phyloP scores from a whole-genome alignment of 176 grass and related monocot genomes.

The Rhynchospora pubera region DNA sequence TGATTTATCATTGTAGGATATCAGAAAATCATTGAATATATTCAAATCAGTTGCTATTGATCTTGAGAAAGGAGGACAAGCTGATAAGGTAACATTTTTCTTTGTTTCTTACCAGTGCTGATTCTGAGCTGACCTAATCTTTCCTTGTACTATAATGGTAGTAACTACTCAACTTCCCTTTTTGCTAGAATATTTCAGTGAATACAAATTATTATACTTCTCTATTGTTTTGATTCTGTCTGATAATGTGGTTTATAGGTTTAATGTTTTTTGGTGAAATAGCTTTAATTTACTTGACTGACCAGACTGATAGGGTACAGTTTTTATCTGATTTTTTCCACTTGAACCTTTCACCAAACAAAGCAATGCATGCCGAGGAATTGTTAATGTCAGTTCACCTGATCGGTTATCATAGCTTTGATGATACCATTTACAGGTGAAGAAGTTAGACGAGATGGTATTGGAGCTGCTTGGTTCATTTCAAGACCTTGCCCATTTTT shows the following conservation, averaged over 20 bases:
- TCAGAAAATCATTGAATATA: slow-evolving; percentile 49
- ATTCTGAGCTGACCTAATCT: background rate
- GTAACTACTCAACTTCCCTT: background rate
- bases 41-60: slow-evolving; percentile 62
- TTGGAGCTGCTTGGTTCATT: slow-evolving; percentile 55
- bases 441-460: slow-evolving; percentile 41
- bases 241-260: background rate
- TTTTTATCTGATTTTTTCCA: background rate
- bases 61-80: slow-evolving; percentile 47
- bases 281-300: background rate
- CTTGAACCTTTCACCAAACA: background rate
- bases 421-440: slow-evolving; percentile 42
- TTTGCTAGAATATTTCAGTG: background rate
- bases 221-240: background rate
- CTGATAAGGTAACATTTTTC: slow-evolving; percentile 32
- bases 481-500: slow-evolving; percentile 44
- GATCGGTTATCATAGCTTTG: background rate
- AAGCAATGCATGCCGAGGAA: background rate
- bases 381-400: background rate
- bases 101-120: background rate
- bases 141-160: background rate
- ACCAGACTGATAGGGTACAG: background rate
- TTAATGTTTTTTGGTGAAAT: background rate
- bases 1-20: slow-evolving; percentile 42
- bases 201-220: background rate